Base-by-base conservation (phyloP, 345 rosid species). In the Lumnitzera littorea region DNA sequence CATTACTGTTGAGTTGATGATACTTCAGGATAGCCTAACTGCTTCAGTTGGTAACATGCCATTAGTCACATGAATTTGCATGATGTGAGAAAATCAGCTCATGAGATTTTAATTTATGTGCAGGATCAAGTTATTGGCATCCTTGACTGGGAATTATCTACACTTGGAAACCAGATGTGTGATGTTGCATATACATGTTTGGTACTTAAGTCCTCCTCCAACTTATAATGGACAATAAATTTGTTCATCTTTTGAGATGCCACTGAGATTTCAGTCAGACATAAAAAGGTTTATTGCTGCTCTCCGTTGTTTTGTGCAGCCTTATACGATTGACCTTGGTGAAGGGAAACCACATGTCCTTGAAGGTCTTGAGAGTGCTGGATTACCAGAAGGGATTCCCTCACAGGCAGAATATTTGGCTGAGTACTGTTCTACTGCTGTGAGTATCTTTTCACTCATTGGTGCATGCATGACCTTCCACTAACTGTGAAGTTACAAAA, bases 71-170 rank as follows among this genome's bases (percentile, higher is more conserved):
- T 5, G 43, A 36, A 36, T 54, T 62, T 51, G 46, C 15, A 15
- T 57, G 20, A 36, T 46, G 3, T 11, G 46, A 59, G 15, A 31
- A 13, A 24, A 46, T 25, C 36, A 48, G 55, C 24, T 65, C 43
- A 63, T 49, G 12, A 20, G 48, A 50, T 24, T 24, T 17, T 25
- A 14, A n/a, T 24, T 15, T 57, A 60, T 58, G 15, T 78, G 76
- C 90, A 92, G 98, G 98, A 92, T 65, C 84, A 81, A 56, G 91
- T 89, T 60, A 85, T 92, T 73, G 96, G 98, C 46, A 81, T 87
- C 53, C 87, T 92, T 57, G 98, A 92, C 78, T 92, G 98, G 96
- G 96, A 92, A 72, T 69, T 92, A 66, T 92, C 98, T 47, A 89
- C 98, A 14, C 85, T 92, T 72, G 98, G 98, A 63, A 92, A 87